Evolutionary conservation across 2,329 filamentous ascomycete species (phyloP), one percentile per base, ranked within the genome.

Genomic region (Epichloe typhina): DNA sequence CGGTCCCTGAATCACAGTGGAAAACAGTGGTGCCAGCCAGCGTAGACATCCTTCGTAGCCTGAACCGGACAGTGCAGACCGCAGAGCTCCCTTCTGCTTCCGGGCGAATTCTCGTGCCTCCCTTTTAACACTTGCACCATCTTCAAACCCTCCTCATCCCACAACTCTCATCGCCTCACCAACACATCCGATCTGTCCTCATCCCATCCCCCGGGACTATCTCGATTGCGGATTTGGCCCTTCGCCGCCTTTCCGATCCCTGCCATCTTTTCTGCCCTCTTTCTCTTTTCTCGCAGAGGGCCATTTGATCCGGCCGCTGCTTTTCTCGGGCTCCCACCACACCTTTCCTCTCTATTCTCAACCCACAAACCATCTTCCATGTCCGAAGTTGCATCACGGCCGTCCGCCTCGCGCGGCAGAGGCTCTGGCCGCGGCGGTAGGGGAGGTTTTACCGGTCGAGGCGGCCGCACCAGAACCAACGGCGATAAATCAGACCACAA

Each of bases 341-440:
- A 59, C 59, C 61, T 50, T 59, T 63, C 66, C 62, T 72, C 69
- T 74, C 96, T 97, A 91, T 95, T 90, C 79, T 17, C 91, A 70
- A 65, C 64, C 67, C 59, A 62, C 52, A 53, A 50, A 46, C 60
- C 63, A 65, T 63, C 67, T 64, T 72, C 69, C 74, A 97, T 97
- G 93, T 95, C 93, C 79, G 91, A 97, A 80, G 81, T 87, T 74
- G 85, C 89, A 77, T 80, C 85, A 72, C 82, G 90, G 79, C 79
- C 86, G 68, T 79, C 83, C 70, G 82, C 87, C 72, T 71, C 82
- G 76, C 88, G 91, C 74, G 90, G 91, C 73, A 86, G 93, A 80
- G 88, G 88, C 74, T 85, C 88, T 69, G 79, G 83, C 71, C 85
- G 91, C 70, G 90, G 90, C 67, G 89, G 88, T 65, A 79, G 86